Percentiles rank a stretch among this genome's conserved stretches.
phyloP scores from a whole-genome alignment of 208 protist species.

The Porcisia hertigi region DNA sequence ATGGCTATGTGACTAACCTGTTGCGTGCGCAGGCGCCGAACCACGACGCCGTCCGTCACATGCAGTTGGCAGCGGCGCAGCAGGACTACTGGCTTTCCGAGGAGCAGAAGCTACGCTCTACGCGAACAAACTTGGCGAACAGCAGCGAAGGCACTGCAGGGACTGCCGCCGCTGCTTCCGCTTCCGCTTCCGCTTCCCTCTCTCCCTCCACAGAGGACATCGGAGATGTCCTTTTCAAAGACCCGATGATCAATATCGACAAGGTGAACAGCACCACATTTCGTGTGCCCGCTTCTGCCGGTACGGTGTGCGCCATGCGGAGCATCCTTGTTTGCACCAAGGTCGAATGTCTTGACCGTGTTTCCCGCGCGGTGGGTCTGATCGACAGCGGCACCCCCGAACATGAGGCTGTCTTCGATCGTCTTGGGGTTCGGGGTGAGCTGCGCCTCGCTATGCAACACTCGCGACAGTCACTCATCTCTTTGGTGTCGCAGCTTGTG shows the following conservation, averaged over 20 bases:
- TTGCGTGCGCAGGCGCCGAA: slow-evolving; percentile 59
- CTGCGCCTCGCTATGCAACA: slow-evolving; percentile 39
- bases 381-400: slow-evolving; percentile 26
- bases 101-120: slow-evolving; percentile 35
- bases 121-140: slow-evolving; percentile 17
- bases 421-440: slow-evolving; percentile 20
- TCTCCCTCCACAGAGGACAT: slow-evolving; percentile 1
- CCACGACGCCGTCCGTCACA: slow-evolving; percentile 73
- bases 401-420: slow-evolving; percentile 33
- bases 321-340: slow-evolving; percentile 80
- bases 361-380: slow-evolving; percentile 35
- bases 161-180: background rate
- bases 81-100: slow-evolving; percentile 62
- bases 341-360: slow-evolving; percentile 58
- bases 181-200: background rate
- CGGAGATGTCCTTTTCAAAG: slow-evolving; percentile 19
- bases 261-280: slow-evolving; percentile 35
- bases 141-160: slow-evolving; percentile 20
- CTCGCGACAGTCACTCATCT: slow-evolving; percentile 47
- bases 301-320: slow-evolving; percentile 45
- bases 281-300: slow-evolving; percentile 30
- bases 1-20: slow-evolving; percentile 50
- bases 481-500: slow-evolving; percentile 70
- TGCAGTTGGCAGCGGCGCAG: slow-evolving; percentile 65
- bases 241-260: slow-evolving; percentile 27